Evolutionary conservation across 352 stramenopile genomes (phyloP).

Genomic region (Globisporangium echinulatum): DNA sequence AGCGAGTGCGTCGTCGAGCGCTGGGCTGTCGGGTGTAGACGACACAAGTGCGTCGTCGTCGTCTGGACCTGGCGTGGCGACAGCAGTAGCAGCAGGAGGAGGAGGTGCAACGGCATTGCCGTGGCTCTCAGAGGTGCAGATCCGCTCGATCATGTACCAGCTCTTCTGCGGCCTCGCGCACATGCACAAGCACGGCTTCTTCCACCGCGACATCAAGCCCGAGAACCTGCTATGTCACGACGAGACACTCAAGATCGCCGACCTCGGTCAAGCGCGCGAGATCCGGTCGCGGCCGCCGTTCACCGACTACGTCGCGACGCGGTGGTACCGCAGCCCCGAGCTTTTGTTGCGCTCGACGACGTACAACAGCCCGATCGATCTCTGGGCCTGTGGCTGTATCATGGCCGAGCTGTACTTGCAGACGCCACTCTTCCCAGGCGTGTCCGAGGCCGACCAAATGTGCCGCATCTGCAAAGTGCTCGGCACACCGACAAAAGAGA

Average conservation of each 20-base stretch:
- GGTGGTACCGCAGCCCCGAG: slow-evolving; percentile 77
- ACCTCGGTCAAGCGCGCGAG: slow-evolving; percentile 66
- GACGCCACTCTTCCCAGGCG: slow-evolving; percentile 73
- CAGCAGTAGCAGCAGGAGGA: slow-evolving; percentile 1
- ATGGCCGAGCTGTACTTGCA: slow-evolving; percentile 74
- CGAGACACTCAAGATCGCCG: slow-evolving; percentile 67
- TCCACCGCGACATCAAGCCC: slow-evolving; percentile 80
- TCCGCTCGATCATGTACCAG: slow-evolving; percentile 74
- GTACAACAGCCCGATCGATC: slow-evolving; percentile 79
- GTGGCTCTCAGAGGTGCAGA: slow-evolving; percentile 56
- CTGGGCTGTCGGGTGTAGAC: neutral
- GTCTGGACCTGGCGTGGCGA: too few relatives aligned
- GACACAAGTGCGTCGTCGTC: neutral
- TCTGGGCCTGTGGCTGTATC: slow-evolving; percentile 82
- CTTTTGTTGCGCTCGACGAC: slow-evolving; percentile 50
- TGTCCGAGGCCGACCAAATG: slow-evolving; percentile 94
- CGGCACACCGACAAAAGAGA: slow-evolving; percentile 82
- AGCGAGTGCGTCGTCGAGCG: neutral
- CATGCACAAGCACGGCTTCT: slow-evolving; percentile 83
- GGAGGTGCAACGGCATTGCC: neutral
- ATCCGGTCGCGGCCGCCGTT: slow-evolving; percentile 65
- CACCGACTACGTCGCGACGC: slow-evolving; percentile 71
- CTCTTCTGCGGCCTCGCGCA: slow-evolving; percentile 69
- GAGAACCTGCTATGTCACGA: slow-evolving; percentile 66
- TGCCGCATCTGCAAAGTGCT: slow-evolving; percentile 93